Evolutionary conservation across 176 grass and related monocot genomes (phyloP).

Genomic region (Hyparrhenia diplandra): DNA sequence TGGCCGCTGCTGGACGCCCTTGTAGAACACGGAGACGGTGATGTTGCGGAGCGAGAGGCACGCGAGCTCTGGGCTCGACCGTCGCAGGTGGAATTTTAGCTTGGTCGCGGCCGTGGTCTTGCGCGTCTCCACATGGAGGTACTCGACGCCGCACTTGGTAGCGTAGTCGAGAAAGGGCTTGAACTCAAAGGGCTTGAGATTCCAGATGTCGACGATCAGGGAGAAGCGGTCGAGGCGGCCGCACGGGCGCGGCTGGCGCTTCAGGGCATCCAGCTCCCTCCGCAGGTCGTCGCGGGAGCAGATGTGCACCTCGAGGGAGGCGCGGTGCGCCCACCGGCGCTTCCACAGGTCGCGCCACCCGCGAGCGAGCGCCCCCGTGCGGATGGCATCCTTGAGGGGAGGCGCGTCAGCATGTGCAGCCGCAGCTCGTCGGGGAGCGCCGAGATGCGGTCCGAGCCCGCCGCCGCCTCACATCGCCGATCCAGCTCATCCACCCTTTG

Average conservation of each 20-base stretch:
- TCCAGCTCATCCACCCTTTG: not conserved
- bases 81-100: slow-evolving; percentile 17
- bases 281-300: not conserved
- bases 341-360: slow-evolving; percentile 48
- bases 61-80: slow-evolving; percentile 24
- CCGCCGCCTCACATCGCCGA: not conserved
- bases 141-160: slow-evolving; percentile 27
- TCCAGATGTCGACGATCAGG: slow-evolving; percentile 8
- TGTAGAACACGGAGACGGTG: not conserved
- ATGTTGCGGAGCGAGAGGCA: slow-evolving; percentile 39
- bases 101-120: not conserved
- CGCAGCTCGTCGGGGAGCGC: no score
- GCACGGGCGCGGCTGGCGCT: not conserved
- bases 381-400: slow-evolving; percentile 19
- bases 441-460: not conserved
- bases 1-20: not conserved
- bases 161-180: slow-evolving; percentile 23
- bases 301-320: slow-evolving; percentile 16
- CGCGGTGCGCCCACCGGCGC: slow-evolving; percentile 37
- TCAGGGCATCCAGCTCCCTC: not conserved
- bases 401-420: slow-evolving; percentile 27
- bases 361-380: not conserved
- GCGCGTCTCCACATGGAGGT: slow-evolving; percentile 31
- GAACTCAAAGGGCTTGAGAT: slow-evolving; percentile 1
- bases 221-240: slow-evolving; percentile 43